Evolutionary conservation across 1,284 basidiomycete genomes (phyloP), one percentile per base, ranked within the genome.

Genomic region (Testicularia cyperi): DNA sequence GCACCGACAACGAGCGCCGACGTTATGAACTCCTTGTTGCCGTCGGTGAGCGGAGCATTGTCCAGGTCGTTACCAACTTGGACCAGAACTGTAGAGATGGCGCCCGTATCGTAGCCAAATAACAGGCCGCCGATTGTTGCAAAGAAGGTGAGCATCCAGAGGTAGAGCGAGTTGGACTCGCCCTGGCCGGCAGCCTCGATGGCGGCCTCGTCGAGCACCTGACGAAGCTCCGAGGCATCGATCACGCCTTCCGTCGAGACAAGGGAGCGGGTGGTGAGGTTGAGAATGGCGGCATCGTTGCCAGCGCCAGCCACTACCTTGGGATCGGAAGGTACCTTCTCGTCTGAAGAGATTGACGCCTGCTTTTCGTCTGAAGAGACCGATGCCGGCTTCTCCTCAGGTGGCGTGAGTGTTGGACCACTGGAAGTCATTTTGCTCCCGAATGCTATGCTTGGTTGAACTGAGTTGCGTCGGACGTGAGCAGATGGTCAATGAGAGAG

Each of bases 101-200:
- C 41, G 2, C 62, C 62, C 2, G 62, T 65, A 25, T 65, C 62
- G 32, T 65, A 65, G n/a, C 62, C 62, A 21, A 65, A 65, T n/a
- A 65, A 41, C 1, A 53, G 18, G 13, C 62, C 62, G 9, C 51
- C 51, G 23, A 65, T 56, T 29, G 62, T 60, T 14, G 55, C 51
- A 28, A 65, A 60, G 40, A 51, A 42, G 38, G 56, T 60, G 30
- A 65, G 49, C 13, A 28, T 38, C 62, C 62, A 65, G 34, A 65
- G 51, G 48, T 65, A 65, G 25, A 52, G 34, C 31, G 46, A 52
- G 40, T 60, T 60, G 44, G 29, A 38, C 27, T 54, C 39, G 6
- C 46, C 51, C 26, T 65, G 62, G 14, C 62, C 62, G 14, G 62
- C 62, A 15, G 62, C 62, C 44, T 65, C 62, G 44, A 65, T 60